phyloP scores from a whole-genome alignment of 2,329 filamentous ascomycete genomes.

The Ophiostoma himal-ulmi region DNA sequence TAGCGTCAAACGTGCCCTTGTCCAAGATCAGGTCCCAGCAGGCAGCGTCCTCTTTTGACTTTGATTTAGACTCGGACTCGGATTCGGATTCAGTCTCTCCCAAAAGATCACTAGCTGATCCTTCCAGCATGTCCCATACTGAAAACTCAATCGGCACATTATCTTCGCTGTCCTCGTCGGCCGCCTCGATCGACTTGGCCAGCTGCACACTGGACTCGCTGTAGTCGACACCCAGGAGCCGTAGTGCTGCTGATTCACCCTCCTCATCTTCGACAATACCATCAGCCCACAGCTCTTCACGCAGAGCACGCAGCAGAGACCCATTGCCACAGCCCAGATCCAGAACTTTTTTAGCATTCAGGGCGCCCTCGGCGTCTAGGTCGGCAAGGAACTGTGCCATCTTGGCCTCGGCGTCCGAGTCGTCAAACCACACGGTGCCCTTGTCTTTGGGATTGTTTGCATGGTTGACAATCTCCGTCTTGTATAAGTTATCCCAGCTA shows the following conservation, averaged over 20 bases:
- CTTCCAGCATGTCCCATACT: slow-evolving; percentile 59
- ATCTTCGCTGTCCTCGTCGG: slow-evolving; percentile 25
- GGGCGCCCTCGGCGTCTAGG: slow-evolving; percentile 27
- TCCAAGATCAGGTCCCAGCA: slow-evolving; percentile 92
- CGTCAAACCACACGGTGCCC: slow-evolving; percentile 94
- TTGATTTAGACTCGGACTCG: too few relatives aligned
- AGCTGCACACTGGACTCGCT: slow-evolving; percentile 67
- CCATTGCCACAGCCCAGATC: slow-evolving; percentile 95
- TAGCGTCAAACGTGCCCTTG: slow-evolving; percentile 96
- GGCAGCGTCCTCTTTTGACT: not conserved
- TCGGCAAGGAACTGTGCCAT: slow-evolving; percentile 61
- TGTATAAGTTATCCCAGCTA: slow-evolving; percentile 74
- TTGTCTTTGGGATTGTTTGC: slow-evolving; percentile 66
- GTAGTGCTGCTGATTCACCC: slow-evolving; percentile 61
- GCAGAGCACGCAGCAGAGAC: slow-evolving; percentile 76
- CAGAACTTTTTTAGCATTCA: slow-evolving; percentile 54
- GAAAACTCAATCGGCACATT: slow-evolving; percentile 37
- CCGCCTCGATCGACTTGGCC: slow-evolving; percentile 56
- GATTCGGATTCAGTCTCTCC: too few relatives aligned
- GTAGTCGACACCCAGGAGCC: slow-evolving; percentile 85
- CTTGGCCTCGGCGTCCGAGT: slow-evolving; percentile 79
- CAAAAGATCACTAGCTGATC: slow-evolving; percentile 23
- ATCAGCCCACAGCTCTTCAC: slow-evolving; percentile 41
- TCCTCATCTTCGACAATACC: slow-evolving; percentile 47
- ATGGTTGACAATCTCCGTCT: slow-evolving; percentile 65